Conservation (phyloP, 805 yeast genomes). For the Pichia cabralensis region DNA sequence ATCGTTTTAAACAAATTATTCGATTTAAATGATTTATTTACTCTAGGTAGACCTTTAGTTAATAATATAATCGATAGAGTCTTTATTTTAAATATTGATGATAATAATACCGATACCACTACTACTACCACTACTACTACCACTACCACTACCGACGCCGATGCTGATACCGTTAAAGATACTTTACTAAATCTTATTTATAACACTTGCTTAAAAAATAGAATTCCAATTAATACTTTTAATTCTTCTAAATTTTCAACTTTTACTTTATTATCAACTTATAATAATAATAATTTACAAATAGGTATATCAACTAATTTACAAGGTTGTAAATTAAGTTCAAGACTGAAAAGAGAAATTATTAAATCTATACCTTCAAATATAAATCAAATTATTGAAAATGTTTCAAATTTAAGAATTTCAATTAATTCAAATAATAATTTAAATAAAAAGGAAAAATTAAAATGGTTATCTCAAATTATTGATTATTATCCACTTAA, state of each 20-base stretch:
- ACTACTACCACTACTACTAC: too few relatives aligned
- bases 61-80: slow-evolving; percentile 64
- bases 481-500: slow-evolving; percentile 83
- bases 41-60: slow-evolving; percentile 53
- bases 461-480: slow-evolving; percentile 81
- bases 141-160: too few relatives aligned
- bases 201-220: slow-evolving; percentile 40
- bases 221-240: slow-evolving; percentile 78
- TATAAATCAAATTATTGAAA: slow-evolving; percentile 57
- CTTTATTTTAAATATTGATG: slow-evolving; percentile 39
- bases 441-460: slow-evolving; percentile 41
- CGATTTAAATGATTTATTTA: slow-evolving; percentile 34
- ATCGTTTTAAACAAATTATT: slow-evolving; percentile 23
- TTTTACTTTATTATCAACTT: slow-evolving; percentile 67
- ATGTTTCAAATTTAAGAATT: slow-evolving; percentile 57
- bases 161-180: too few relatives aligned
- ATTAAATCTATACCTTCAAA: slow-evolving; percentile 56
- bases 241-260: slow-evolving; percentile 66
- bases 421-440: slow-evolving; percentile 26
- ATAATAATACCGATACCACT: too few relatives aligned
- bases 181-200: slow-evolving; percentile 33
- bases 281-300: slow-evolving; percentile 58
- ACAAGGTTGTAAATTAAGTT: slow-evolving; percentile 81
- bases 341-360: slow-evolving; percentile 67
- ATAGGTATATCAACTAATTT: slow-evolving; percentile 80